Base-by-base conservation (phyloP, 441 rosid species). In the Cnidoscolus chayamansa region DNA sequence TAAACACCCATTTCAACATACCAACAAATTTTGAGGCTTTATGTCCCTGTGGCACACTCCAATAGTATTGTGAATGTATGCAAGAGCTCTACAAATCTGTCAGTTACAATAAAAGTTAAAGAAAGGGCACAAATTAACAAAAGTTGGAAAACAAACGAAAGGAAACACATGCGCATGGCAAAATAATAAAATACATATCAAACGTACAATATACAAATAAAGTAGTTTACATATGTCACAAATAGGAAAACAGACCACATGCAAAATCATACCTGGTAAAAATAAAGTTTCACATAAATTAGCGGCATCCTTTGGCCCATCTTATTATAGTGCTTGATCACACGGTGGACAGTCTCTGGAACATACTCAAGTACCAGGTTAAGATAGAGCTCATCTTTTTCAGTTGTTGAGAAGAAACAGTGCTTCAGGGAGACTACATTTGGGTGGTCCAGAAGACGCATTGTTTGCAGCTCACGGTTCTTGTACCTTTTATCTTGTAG, bases 351-450 rank as follows among this genome's bases (percentile, higher is more conserved):
- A 5, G 90, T 87, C 78, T 89, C 94, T 0, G 94, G 92, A 1
- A 89, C 94, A 74, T 87, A 89, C 82, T 89, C 94, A 37, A 89
- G 92, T 30, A 89, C 94, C n/a, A 89, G 79, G 76, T 89, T 89
- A 35, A 89, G 88, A 78, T 86, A 89, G 59, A 89, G 89, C 72
- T 87, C 94, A 45, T 89, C 87, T 59, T 89, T 89, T 68, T 84
- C 89, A 11, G 89, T 89, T 13, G 92, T 89, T 1, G 94, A 89
- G 72, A 87, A 87, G 83, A 94, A 94, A 70, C 97, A 94, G 71
- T 94, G 97, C 80, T 89, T 94, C 65, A 94, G 83, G 19, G 93
- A 78, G 35, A 89, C 90, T 17, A 85, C 84, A 65, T 89, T 87
- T 1, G 94, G 94, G 74, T 89, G 94, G 73, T 89, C 92, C 53